Conservation (phyloP, 2,329 filamentous ascomycete species). For the Juglanconis oblonga region DNA sequence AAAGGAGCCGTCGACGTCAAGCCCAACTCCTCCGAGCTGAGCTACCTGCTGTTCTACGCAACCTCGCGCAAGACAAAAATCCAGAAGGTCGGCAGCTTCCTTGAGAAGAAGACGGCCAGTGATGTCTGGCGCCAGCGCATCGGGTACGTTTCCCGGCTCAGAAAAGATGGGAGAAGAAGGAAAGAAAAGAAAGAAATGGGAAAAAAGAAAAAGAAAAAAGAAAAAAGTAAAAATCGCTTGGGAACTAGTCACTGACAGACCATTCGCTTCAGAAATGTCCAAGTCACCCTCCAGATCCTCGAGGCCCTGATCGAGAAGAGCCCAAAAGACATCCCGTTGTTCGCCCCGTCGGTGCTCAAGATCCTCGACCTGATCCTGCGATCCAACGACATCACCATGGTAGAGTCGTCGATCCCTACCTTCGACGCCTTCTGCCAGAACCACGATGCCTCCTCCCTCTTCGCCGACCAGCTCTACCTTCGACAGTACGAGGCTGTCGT, state of each 20-base stretch:
- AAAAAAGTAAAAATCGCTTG: too few species aligned
- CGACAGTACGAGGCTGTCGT: conserved; percentile 81
- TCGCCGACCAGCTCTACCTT: conserved; percentile 81
- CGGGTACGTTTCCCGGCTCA: conserved; percentile 55
- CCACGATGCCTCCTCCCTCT: conserved; percentile 80
- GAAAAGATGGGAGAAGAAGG: too few species aligned
- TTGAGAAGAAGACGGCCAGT: conserved; percentile 88
- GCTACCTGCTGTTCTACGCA: conserved; percentile 95
- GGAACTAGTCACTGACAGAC: conserved; percentile 2
- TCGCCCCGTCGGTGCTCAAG: conserved; percentile 79
- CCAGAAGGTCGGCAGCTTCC: conserved; percentile 89
- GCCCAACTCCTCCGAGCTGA: conserved; percentile 94
- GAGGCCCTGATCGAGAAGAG: conserved; percentile 90
- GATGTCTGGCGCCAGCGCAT: conserved; percentile 89
- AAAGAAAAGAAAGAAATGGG: too few species aligned
- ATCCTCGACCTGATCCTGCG: conserved; percentile 80
- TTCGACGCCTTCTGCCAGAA: conserved; percentile 87
- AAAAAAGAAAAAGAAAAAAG: too few species aligned
- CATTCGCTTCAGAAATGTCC: conserved; percentile 66
- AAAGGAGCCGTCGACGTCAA: conserved; percentile 92
- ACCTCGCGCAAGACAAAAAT: conserved; percentile 93
- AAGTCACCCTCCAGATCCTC: conserved; percentile 91
- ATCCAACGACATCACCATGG: conserved; percentile 86
- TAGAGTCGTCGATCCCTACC: conserved; percentile 82
- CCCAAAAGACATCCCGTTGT: conserved; percentile 84